A percentile compares a stretch with the other conserved stretches of the same genome.
phyloP scores from a whole-genome alignment of 2,329 filamentous ascomycete species.

The Sordariomycetes sp. region DNA sequence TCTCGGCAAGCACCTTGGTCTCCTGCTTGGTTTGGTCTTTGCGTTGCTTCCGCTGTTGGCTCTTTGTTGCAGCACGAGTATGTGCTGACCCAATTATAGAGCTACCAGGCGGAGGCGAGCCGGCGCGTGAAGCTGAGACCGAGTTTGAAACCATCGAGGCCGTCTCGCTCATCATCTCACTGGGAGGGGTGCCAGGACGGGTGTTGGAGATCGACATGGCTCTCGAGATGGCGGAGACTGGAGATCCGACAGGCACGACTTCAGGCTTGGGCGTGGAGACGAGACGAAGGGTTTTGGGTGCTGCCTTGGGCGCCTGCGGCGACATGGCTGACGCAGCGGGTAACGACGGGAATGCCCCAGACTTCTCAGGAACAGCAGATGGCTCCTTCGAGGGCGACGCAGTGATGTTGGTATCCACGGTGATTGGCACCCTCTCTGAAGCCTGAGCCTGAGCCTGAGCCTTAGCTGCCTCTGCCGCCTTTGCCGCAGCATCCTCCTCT shows the following conservation, averaged over 20 bases:
- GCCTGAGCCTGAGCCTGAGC: neutral
- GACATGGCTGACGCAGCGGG: constrained; percentile 37
- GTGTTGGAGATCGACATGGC: constrained; percentile 25
- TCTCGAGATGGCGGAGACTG: constrained; percentile 17
- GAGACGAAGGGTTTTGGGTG: constrained; percentile 60
- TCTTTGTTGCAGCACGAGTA: constrained; percentile 64
- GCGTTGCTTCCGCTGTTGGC: constrained; percentile 67
- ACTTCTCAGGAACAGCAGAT: constrained; percentile 19
- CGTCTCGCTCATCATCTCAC: constrained; percentile 68
- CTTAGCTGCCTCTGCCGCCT: neutral
- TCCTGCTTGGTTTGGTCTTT: constrained; percentile 60
- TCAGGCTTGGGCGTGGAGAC: constrained; percentile 59
- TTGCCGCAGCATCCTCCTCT: neutral
- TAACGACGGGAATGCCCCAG: constrained; percentile 35
- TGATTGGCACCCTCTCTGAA: too few species aligned
- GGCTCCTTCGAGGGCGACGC: constrained; percentile 12
- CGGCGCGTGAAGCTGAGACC: constrained; percentile 57
- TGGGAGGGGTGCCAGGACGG: constrained; percentile 61
- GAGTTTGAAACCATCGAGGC: constrained; percentile 67
- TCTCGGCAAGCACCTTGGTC: constrained; percentile 41
- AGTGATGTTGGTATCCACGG: neutral
- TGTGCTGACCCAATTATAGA: constrained; percentile 58
- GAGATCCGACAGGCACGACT: constrained; percentile 29
- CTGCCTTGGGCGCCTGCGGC: constrained; percentile 40
- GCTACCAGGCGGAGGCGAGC: constrained; percentile 61